Evolutionary conservation across 2,329 filamentous ascomycete genomes (phyloP).

Genomic region (Pseudopyricularia javanii): DNA sequence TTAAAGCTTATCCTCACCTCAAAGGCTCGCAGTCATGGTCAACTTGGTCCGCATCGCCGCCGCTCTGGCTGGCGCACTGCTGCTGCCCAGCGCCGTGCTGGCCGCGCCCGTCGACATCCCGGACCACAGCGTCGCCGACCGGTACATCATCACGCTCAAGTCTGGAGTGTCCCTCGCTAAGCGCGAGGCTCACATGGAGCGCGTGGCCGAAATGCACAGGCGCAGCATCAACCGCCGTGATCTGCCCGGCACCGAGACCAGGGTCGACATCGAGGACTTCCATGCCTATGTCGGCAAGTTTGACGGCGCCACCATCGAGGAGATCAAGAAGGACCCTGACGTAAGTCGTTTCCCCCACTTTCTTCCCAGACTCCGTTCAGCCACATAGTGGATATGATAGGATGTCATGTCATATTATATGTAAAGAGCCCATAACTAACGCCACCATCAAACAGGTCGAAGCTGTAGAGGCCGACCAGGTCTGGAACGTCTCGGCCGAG

Average conservation of each 20-base stretch:
- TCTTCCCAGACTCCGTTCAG: not conserved
- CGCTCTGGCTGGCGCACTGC: not conserved
- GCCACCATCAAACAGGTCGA: constrained; percentile 16
- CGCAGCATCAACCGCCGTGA: constrained; percentile 16
- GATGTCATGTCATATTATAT: too few species aligned
- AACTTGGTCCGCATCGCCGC: not conserved
- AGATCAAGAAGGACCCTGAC: constrained; percentile 18
- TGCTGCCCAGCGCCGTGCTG: not conserved
- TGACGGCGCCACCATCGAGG: constrained; percentile 25
- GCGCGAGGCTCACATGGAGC: constrained; percentile 20
- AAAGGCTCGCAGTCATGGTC: not conserved
- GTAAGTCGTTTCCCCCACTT: not conserved
- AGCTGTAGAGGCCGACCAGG: constrained; percentile 16
- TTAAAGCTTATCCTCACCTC: not conserved
- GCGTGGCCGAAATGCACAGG: constrained; percentile 18
- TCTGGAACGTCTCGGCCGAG: constrained; percentile 12
- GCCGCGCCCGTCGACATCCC: not conserved
- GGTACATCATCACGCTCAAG: constrained; percentile 34
- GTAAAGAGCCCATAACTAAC: too few species aligned
- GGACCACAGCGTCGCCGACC: constrained; percentile 13
- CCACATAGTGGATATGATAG: not conserved
- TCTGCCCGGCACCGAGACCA: constrained; percentile 17
- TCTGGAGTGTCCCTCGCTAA: constrained; percentile 16
- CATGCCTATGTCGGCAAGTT: constrained; percentile 30
- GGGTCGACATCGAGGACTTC: constrained; percentile 19